These are phyloP conservation scores for Neurospora hispaniola DNA, from an alignment of 495 filamentous ascomycete genomes.

Conservation along the genomic window DNA sequence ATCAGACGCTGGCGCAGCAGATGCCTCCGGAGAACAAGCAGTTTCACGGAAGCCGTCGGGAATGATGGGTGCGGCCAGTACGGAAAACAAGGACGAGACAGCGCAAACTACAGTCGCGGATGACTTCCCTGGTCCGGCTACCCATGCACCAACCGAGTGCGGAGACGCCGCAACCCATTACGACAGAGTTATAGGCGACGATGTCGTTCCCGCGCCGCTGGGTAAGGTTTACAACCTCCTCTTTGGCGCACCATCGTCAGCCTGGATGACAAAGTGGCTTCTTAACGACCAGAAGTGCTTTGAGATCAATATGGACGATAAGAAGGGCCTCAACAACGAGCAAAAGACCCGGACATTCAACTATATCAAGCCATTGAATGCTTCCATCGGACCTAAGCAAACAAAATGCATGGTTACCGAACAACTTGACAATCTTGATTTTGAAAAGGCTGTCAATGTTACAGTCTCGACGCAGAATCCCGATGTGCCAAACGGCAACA, in stretches of 20 bases:
- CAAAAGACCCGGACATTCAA: conserved; percentile 64
- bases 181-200: conserved; percentile 76
- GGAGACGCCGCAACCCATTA: conserved; percentile 67
- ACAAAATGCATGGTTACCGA: conserved; percentile 91
- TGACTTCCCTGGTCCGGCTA: conserved; percentile 82
- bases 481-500: conserved; percentile 88
- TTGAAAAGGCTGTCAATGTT: conserved; percentile 77
- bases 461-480: conserved; percentile 78
- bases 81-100: conserved; percentile 48
- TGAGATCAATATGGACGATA: conserved; percentile 77
- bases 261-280: conserved; percentile 77
- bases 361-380: conserved; percentile 86
- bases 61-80: conserved; percentile 31
- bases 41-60: conserved; percentile 59
- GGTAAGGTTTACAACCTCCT: conserved; percentile 84
- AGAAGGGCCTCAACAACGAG: conserved; percentile 62
- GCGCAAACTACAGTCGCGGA: conserved; percentile 36
- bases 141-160: conserved; percentile 77
- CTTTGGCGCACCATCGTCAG: conserved; percentile 68
- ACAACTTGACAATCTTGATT: conserved; percentile 66
- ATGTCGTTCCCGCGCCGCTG: conserved; percentile 74
- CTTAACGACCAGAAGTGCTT: conserved; percentile 78
- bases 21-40: conserved; percentile 49
- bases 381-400: conserved; percentile 79
- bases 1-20: conserved; percentile 48